These are phyloP conservation scores for Ustilago curta DNA, from an alignment of 1,284 basidiomycete genomes.

Conservation along the genomic window DNA sequence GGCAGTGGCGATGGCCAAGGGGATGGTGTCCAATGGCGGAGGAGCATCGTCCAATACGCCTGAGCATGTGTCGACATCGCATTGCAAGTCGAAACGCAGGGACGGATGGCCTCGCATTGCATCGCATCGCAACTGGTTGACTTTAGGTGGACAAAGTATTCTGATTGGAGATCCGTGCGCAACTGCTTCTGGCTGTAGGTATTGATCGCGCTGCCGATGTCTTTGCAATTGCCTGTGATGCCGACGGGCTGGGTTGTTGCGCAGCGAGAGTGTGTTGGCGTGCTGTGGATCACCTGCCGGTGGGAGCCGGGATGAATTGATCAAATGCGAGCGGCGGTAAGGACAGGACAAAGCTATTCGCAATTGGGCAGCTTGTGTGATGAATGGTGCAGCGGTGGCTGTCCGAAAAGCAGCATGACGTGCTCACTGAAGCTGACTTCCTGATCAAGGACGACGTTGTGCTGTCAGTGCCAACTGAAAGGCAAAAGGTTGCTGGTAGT, in stretches of 20 bases:
- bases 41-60: background rate
- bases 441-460: too few species aligned
- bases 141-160: background rate
- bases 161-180: background rate
- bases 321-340: background rate
- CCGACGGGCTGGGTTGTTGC: background rate
- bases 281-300: background rate
- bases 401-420: background rate
- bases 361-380: background rate
- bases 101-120: background rate
- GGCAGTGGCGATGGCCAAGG: background rate
- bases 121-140: constrained; percentile 2
- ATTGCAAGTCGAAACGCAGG: background rate
- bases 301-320: background rate
- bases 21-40: background rate
- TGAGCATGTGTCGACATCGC: background rate
- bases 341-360: background rate
- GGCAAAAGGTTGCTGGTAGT: background rate
- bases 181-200: too few species aligned
- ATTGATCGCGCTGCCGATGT: background rate
- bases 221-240: too few species aligned
- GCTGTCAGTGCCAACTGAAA: background rate
- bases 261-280: background rate
- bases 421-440: background rate
- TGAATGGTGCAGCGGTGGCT: background rate